These are phyloP conservation scores for Papiliotrema terrestris DNA, from an alignment of 1,284 basidiomycete genomes.

Conservation along the genomic window DNA sequence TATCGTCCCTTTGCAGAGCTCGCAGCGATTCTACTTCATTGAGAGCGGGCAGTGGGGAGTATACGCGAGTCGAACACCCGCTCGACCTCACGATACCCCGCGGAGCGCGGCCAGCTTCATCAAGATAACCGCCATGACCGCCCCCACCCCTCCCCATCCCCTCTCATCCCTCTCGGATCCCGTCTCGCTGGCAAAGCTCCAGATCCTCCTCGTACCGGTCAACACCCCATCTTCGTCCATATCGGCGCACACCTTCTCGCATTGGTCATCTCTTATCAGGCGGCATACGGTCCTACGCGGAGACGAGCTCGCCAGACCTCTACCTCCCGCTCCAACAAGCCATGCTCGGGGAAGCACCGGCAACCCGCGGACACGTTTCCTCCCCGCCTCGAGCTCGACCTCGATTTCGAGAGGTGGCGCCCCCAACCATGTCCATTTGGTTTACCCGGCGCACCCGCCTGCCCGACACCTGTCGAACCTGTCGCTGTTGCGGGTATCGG, in stretches of 20 bases:
- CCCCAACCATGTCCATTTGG: slow-evolving; percentile 39
- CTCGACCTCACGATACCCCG: neutral
- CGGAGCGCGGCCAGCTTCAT: neutral
- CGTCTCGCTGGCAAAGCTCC: slow-evolving; percentile 39
- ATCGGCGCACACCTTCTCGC: slow-evolving; percentile 19
- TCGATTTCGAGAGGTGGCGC: slow-evolving; percentile 32
- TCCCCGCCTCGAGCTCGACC: slow-evolving; percentile 22
- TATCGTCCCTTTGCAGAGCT: too few species aligned
- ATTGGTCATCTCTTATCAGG: slow-evolving; percentile 31
- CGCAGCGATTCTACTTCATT: too few species aligned
- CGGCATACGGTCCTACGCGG: slow-evolving; percentile 36
- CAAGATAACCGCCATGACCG: neutral
- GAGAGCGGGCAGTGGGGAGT: too few species aligned
- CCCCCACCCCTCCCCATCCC: neutral
- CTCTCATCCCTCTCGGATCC: slow-evolving; percentile 42
- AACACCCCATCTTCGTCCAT: slow-evolving; percentile 17
- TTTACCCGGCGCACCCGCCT: slow-evolving; percentile 31
- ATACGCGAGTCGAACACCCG: too few species aligned
- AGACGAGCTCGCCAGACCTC: slow-evolving; percentile 32
- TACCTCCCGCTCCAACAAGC: slow-evolving; percentile 6
- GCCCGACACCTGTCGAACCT: slow-evolving; percentile 38
- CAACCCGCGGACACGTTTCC: slow-evolving; percentile 25
- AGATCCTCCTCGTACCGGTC: slow-evolving; percentile 47
- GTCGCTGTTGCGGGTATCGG: slow-evolving; percentile 33
- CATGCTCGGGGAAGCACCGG: slow-evolving; percentile 16